Percentiles rank a stretch among this genome's conserved stretches.
Conservation (phyloP, 257 asterid species). For the Thymus quinquecostatus region DNA sequence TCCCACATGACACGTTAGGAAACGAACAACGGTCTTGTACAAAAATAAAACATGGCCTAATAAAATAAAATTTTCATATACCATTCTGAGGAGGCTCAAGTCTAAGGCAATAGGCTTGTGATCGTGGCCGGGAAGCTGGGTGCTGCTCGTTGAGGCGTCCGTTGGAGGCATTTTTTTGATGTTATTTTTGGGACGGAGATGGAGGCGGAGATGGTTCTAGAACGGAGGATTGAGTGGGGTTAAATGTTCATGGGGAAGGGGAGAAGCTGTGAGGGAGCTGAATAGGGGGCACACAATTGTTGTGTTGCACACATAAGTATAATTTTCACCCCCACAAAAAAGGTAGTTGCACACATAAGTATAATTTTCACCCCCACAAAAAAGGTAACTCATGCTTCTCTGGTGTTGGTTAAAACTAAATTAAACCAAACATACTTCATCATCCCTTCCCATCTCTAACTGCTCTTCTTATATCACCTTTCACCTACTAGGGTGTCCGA, state of each 20-base stretch:
- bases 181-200: too few relatives aligned
- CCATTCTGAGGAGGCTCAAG: constrained; percentile 46
- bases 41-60: too few relatives aligned
- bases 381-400: constrained; percentile 58
- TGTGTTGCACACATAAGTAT: constrained; percentile 47
- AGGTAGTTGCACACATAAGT: too few relatives aligned
- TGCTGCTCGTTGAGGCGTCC: constrained; percentile 34
- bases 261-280: constrained; percentile 3
- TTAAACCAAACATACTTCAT: neutral
- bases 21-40: too few relatives aligned
- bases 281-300: constrained; percentile 48
- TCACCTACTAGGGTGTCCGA: neutral
- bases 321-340: constrained; percentile 20
- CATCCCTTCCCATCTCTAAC: constrained; percentile 27
- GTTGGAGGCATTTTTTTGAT: constrained; percentile 10
- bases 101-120: constrained; percentile 29
- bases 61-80: too few relatives aligned
- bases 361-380: constrained; percentile 14
- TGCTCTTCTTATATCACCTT: constrained; percentile 30
- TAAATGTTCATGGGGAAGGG: too few relatives aligned
- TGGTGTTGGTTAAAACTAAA: constrained; percentile 36
- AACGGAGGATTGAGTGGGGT: too few relatives aligned
- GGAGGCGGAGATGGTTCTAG: too few relatives aligned
- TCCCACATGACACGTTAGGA: too few relatives aligned
- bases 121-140: constrained; percentile 31